phyloP scores from a whole-genome alignment of 2,329 filamentous ascomycete species.

The Didymella pomorum region DNA sequence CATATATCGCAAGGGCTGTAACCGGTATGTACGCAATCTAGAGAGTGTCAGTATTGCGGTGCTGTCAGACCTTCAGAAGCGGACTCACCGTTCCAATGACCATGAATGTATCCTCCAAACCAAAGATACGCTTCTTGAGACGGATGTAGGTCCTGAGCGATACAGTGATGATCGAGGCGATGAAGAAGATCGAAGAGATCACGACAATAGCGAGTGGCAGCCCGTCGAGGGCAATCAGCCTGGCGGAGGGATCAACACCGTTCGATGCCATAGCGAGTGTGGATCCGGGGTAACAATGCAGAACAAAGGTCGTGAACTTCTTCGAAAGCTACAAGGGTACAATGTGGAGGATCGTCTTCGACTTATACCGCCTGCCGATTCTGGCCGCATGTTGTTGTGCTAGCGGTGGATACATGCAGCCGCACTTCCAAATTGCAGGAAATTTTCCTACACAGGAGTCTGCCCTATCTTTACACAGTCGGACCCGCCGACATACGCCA shows the following conservation, averaged over 20 bases:
- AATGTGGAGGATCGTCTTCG: background rate
- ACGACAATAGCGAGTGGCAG: slow-evolving; percentile 31
- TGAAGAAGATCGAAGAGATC: slow-evolving; percentile 26
- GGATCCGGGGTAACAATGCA: slow-evolving; percentile 5
- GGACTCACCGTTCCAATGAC: slow-evolving; percentile 24
- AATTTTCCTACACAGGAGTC: background rate
- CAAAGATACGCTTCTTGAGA: slow-evolving; percentile 25
- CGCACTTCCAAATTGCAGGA: background rate
- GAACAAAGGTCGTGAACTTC: background rate
- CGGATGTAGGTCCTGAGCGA: slow-evolving; percentile 31
- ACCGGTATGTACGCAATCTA: slow-evolving; percentile 27
- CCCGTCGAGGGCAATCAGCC: slow-evolving; percentile 25
- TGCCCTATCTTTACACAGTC: background rate
- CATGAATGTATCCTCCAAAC: slow-evolving; percentile 32
- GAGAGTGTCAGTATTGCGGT: background rate
- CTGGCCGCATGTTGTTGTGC: background rate
- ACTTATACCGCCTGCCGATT: background rate
- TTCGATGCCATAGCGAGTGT: slow-evolving; percentile 9
- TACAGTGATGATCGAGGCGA: slow-evolving; percentile 25
- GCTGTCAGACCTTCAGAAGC: background rate
- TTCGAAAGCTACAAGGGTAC: background rate
- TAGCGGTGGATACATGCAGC: background rate
- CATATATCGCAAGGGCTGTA: slow-evolving; percentile 28
- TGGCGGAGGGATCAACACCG: slow-evolving; percentile 22
- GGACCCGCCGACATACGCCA: background rate